Conservation (phyloP, 192 early-diverging fungal genomes). For the Phycomyces nitens region DNA sequence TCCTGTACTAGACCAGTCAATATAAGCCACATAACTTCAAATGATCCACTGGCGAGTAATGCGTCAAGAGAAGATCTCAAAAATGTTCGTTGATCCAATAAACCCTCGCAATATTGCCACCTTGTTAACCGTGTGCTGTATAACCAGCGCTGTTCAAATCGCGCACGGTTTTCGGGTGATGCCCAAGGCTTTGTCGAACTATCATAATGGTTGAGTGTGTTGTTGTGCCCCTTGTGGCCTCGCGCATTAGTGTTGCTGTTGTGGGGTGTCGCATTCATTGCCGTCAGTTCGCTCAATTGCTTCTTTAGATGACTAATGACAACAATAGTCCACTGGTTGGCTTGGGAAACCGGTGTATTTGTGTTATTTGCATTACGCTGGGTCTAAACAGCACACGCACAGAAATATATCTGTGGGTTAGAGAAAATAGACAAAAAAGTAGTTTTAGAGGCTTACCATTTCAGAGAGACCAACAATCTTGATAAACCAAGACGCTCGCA, state of each 20-base stretch:
- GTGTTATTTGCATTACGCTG: constrained; percentile 26
- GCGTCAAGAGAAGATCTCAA: constrained; percentile 45
- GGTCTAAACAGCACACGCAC: not conserved
- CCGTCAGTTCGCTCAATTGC: constrained; percentile 39
- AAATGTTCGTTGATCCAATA: constrained; percentile 50
- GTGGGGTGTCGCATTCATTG: not conserved
- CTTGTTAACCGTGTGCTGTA: constrained; percentile 51
- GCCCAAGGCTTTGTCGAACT: constrained; percentile 42
- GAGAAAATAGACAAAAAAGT: not conserved
- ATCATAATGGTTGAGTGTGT: constrained; percentile 10
- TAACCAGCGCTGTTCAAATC: constrained; percentile 42
- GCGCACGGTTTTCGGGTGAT: constrained; percentile 39
- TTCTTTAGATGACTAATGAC: constrained; percentile 45
- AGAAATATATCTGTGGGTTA: not conserved
- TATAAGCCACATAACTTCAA: constrained; percentile 38
- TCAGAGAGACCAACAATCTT: constrained; percentile 63
- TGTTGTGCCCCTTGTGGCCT: not conserved
- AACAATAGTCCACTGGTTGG: constrained; percentile 41
- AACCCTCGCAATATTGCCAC: constrained; percentile 55
- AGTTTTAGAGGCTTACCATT: constrained; percentile 37
- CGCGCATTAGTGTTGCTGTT: not conserved
- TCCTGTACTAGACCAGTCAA: constrained; percentile 47
- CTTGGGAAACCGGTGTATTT: constrained; percentile 13
- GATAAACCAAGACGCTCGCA: constrained; percentile 69
- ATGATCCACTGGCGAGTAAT: constrained; percentile 33